Conservation (phyloP, 2,329 filamentous ascomycete species). For the Aspergillus transmontanensis region DNA sequence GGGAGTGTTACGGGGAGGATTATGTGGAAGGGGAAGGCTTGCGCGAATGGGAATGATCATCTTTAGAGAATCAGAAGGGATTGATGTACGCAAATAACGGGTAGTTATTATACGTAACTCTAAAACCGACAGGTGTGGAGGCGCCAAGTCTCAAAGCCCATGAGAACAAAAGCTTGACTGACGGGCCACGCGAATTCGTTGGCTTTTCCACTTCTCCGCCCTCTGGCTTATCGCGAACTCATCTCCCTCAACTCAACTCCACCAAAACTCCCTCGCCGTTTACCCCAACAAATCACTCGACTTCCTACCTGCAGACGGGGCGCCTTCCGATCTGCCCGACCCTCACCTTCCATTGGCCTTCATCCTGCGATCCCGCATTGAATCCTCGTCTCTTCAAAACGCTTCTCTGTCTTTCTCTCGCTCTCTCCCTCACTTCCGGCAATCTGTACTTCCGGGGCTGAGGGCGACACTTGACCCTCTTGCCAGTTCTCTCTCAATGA, state of each 20-base stretch:
- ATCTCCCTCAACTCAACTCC: neutral
- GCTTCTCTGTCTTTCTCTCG: slow-evolving; percentile 47
- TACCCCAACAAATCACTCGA: neutral
- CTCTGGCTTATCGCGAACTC: slow-evolving; percentile 29
- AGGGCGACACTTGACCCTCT: neutral
- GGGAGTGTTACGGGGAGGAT: slow-evolving; percentile 55
- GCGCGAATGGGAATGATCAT: slow-evolving; percentile 36
- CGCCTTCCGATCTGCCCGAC: neutral
- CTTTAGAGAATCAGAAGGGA: no score
- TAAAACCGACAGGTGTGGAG: slow-evolving; percentile 14
- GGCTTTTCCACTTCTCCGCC: slow-evolving; percentile 25
- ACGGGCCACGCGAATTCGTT: slow-evolving; percentile 27
- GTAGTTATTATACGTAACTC: neutral
- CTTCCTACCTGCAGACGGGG: neutral
- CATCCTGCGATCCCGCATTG: neutral
- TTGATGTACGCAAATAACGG: neutral
- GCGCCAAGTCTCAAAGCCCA: slow-evolving; percentile 25
- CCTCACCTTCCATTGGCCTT: neutral
- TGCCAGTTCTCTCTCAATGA: slow-evolving; percentile 15
- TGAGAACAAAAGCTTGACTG: slow-evolving; percentile 37
- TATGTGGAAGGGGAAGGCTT: slow-evolving; percentile 58
- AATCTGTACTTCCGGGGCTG: slow-evolving; percentile 37
- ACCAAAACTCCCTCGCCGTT: neutral
- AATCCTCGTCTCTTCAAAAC: slow-evolving; percentile 5
- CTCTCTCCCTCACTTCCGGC: slow-evolving; percentile 70